Evolutionary conservation across 495 filamentous ascomycete genomes (phyloP).

Genomic region (Xylaria longipes): DNA sequence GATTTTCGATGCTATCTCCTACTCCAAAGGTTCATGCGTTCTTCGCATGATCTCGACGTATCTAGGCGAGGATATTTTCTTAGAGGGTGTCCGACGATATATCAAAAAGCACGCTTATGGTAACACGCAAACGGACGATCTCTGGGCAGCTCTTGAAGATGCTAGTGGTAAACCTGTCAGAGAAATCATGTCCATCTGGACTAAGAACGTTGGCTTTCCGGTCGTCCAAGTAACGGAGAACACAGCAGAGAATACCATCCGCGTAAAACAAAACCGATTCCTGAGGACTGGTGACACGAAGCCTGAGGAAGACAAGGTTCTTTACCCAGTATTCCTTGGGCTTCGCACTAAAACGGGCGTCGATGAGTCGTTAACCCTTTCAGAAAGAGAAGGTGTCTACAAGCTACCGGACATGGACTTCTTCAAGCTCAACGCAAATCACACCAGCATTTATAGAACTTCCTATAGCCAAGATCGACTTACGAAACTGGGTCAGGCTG

Average conservation of each 20-base stretch:
- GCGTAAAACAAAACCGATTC: slow-evolving; percentile 78
- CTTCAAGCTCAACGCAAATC: slow-evolving; percentile 81
- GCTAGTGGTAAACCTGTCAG: slow-evolving; percentile 91
- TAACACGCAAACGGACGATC: slow-evolving; percentile 82
- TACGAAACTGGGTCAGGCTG: slow-evolving; percentile 77
- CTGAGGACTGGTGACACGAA: slow-evolving; percentile 79
- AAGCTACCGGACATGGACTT: slow-evolving; percentile 68
- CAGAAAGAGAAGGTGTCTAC: slow-evolving; percentile 76
- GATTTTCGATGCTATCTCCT: slow-evolving; percentile 98
- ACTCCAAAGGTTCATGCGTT: slow-evolving; percentile 95
- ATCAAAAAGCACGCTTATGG: slow-evolving; percentile 94
- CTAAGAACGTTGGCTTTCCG: slow-evolving; percentile 77
- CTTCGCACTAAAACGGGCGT: slow-evolving; percentile 71
- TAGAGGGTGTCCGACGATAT: slow-evolving; percentile 90
- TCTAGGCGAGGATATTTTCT: slow-evolving; percentile 89
- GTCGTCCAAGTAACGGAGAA: slow-evolving; percentile 73
- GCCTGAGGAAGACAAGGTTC: slow-evolving; percentile 79
- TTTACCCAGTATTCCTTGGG: slow-evolving; percentile 75
- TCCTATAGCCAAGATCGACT: slow-evolving; percentile 72
- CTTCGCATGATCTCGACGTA: slow-evolving; percentile 97
- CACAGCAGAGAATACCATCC: slow-evolving; percentile 62
- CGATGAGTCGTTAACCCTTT: slow-evolving; percentile 67
- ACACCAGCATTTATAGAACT: slow-evolving; percentile 76
- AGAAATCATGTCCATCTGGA: slow-evolving; percentile 80
- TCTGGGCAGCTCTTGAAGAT: slow-evolving; percentile 88